phyloP scores from a whole-genome alignment of 345 rosid species.

The Citrus mangshanensis region DNA sequence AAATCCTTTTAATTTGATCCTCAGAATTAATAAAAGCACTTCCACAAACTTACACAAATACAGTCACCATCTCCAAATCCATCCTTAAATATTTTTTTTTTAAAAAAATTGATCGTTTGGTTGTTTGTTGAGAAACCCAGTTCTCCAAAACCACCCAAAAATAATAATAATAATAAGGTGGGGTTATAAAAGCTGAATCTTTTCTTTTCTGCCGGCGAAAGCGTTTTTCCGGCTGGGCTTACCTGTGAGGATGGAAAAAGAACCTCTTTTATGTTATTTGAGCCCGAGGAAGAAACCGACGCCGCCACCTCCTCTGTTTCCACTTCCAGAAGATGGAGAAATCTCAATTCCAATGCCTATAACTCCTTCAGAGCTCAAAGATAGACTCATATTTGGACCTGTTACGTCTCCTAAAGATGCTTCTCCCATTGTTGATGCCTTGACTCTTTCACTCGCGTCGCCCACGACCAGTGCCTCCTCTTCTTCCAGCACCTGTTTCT shows the following conservation, averaged over 20 bases:
- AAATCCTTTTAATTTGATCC: background rate
- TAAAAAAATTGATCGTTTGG: background rate
- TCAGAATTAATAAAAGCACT: background rate
- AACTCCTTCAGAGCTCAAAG: slow-evolving; percentile 64
- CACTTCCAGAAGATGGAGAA: slow-evolving; percentile 73
- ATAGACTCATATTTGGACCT: slow-evolving; percentile 69
- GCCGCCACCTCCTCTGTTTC: slow-evolving; percentile 35
- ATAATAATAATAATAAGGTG: too few species aligned
- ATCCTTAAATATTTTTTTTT: too few species aligned
- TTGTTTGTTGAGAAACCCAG: background rate
- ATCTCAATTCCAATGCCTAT: slow-evolving; percentile 57
- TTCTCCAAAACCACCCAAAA: background rate
- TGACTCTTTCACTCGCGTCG: slow-evolving; percentile 40
- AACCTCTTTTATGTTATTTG: slow-evolving; percentile 47
- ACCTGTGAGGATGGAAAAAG: slow-evolving; percentile 43
- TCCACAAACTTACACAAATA: background rate
- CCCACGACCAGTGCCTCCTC: slow-evolving; percentile 28
- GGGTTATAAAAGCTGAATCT: background rate
- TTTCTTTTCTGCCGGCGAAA: background rate
- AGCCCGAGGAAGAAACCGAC: slow-evolving; percentile 41
- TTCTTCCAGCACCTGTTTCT: slow-evolving; percentile 9
- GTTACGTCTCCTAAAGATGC: slow-evolving; percentile 35
- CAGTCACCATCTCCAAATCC: background rate
- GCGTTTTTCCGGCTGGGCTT: slow-evolving; percentile 15
- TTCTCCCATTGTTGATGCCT: slow-evolving; percentile 46